Percentiles rank a stretch among this genome's conserved stretches.
Evolutionary conservation across 2,329 filamentous ascomycete species (phyloP).

Genomic region (Coniochaeta sp.): DNA sequence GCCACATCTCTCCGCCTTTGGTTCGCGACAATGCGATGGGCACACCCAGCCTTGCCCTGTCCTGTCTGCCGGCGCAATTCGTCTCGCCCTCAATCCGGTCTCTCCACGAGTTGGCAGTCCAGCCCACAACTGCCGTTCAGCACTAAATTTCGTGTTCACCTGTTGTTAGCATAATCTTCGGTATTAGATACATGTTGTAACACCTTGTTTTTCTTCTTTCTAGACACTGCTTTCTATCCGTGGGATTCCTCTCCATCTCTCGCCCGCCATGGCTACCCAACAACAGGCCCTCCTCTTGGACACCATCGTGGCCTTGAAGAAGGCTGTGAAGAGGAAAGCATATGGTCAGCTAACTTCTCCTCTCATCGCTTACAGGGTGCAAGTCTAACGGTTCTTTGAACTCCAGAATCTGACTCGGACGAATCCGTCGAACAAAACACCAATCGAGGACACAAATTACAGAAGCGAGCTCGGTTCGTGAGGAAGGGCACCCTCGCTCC

Average conservation of each 20-base stretch:
- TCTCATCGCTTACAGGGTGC: slow-evolving; percentile 2
- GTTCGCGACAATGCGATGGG: not conserved
- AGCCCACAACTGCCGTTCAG: not conserved
- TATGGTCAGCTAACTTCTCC: slow-evolving; percentile 39
- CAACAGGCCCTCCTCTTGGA: slow-evolving; percentile 59
- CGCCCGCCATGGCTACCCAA: slow-evolving; percentile 34
- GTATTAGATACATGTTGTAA: not conserved
- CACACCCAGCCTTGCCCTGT: not conserved
- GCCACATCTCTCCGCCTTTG: not conserved
- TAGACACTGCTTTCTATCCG: not conserved
- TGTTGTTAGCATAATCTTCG: not conserved
- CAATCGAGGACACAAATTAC: slow-evolving; percentile 74
- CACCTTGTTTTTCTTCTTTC: not conserved
- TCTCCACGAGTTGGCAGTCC: not conserved
- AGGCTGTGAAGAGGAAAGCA: slow-evolving; percentile 56
- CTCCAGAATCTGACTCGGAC: slow-evolving; percentile 74
- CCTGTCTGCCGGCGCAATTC: not conserved
- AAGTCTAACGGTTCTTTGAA: slow-evolving; percentile 16
- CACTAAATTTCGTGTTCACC: not conserved
- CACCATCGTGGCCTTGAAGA: slow-evolving; percentile 61
- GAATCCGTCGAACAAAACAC: slow-evolving; percentile 61
- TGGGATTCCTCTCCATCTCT: not conserved
- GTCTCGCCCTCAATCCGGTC: not conserved
- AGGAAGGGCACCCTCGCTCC: slow-evolving; percentile 63
- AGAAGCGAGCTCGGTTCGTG: slow-evolving; percentile 65